Percentiles rank a stretch among this genome's conserved stretches.
These are phyloP conservation scores for Entonaema liquescens DNA, from an alignment of 495 filamentous ascomycete genomes.

Conservation along the genomic window DNA sequence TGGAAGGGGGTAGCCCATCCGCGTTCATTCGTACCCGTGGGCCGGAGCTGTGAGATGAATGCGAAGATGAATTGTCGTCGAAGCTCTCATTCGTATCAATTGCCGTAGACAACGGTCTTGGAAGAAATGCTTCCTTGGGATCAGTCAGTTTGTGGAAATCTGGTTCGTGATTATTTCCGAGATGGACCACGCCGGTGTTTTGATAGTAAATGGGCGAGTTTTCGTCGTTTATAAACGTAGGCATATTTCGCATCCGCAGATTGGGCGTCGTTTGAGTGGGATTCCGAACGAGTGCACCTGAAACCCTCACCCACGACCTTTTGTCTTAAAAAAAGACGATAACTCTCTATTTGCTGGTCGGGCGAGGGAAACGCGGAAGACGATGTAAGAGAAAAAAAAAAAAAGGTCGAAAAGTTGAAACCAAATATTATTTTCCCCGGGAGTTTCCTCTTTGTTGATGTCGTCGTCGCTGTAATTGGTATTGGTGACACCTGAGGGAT, in stretches of 20 bases:
- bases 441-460: constrained; percentile 3
- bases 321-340: constrained; percentile 7
- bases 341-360: constrained; percentile 10
- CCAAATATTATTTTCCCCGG: constrained; percentile 5
- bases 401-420: background rate
- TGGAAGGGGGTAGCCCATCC: constrained; percentile 45
- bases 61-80: constrained; percentile 49
- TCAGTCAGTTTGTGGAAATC: constrained; percentile 44
- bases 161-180: constrained; percentile 48
- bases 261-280: constrained; percentile 28
- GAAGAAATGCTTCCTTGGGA: constrained; percentile 36
- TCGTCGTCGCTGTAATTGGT: constrained; percentile 20
- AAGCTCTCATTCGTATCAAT: constrained; percentile 49
- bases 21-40: constrained; percentile 48
- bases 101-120: constrained; percentile 38
- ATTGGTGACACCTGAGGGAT: constrained; percentile 20
- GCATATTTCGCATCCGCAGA: constrained; percentile 57
- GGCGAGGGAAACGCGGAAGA: constrained; percentile 29
- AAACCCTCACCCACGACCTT: constrained; percentile 33
- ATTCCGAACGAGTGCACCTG: constrained; percentile 28
- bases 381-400: background rate
- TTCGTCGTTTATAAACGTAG: constrained; percentile 65
- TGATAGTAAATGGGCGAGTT: constrained; percentile 57
- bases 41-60: constrained; percentile 50
- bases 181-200: constrained; percentile 47